phyloP scores from a whole-genome alignment of 139 green algal genomes.

The Ettlia oleoabundans region DNA sequence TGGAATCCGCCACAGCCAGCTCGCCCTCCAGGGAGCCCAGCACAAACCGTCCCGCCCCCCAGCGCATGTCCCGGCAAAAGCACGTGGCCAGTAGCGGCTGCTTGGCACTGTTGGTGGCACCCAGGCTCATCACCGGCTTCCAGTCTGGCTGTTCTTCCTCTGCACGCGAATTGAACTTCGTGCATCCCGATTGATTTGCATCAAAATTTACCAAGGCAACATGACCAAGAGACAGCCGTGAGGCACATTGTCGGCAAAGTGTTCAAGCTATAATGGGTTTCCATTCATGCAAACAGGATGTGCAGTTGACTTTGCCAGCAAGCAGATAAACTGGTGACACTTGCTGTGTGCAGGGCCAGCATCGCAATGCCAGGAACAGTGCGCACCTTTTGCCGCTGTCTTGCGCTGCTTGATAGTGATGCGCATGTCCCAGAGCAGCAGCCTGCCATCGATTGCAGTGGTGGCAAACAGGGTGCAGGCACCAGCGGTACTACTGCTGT shows the following conservation, averaged over 20 bases:
- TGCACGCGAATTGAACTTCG: too few species aligned
- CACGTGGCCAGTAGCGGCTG: constrained; percentile 36
- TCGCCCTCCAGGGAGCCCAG: constrained; percentile 72
- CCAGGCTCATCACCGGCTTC: constrained; percentile 71
- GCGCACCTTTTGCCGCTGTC: background rate
- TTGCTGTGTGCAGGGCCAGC: too few species aligned
- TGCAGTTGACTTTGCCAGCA: too few species aligned
- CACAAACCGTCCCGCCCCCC: constrained; percentile 58
- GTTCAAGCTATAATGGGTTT: too few species aligned
- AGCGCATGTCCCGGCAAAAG: constrained; percentile 54
- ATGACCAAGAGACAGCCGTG: background rate
- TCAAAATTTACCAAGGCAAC: too few species aligned
- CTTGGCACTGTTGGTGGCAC: background rate
- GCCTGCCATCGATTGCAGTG: constrained; percentile 63
- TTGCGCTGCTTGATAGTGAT: constrained; percentile 21
- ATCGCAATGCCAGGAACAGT: background rate
- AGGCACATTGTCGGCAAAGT: background rate
- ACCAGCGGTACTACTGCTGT: background rate
- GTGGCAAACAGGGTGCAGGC: constrained; percentile 84
- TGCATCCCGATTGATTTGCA: too few species aligned
- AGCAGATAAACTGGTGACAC: too few species aligned
- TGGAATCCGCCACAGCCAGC: constrained; percentile 57
- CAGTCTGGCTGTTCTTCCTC: constrained; percentile 71
- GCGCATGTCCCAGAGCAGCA: constrained; percentile 89
- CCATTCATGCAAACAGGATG: background rate